Conservation (phyloP, 176 grass and related monocot genomes). For the Bolboschoenus planiculmis region DNA sequence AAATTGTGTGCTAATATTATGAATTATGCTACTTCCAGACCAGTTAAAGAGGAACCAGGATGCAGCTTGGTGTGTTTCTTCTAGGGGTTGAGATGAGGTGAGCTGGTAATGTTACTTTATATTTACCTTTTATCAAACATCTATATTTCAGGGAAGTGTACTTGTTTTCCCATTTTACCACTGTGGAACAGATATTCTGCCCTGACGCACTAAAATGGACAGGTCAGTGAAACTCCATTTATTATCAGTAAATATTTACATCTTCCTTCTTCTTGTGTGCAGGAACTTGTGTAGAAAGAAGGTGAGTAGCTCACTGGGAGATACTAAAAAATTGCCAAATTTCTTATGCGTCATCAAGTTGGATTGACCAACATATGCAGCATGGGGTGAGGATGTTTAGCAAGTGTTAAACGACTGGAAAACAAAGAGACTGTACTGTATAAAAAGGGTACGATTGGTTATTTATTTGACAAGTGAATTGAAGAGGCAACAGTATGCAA, state of each 20-base stretch:
- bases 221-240: background rate
- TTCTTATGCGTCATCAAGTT: background rate
- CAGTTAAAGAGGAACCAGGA: background rate
- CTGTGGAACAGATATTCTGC: background rate
- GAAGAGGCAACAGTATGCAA: background rate
- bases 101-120: background rate
- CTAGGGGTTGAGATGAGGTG: background rate
- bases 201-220: background rate
- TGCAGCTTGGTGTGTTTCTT: background rate
- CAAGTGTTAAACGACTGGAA: background rate
- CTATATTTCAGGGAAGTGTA: background rate
- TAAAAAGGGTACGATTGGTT: background rate
- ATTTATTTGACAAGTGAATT: background rate
- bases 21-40: constrained; percentile 1
- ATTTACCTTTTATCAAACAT: background rate
- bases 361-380: background rate
- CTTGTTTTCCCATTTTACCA: too few species aligned
- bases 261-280: background rate
- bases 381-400: background rate
- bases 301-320: background rate
- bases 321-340: background rate
- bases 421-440: background rate
- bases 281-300: background rate
- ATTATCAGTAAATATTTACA: background rate
- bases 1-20: background rate